Evolutionary conservation across 176 grass and related monocot genomes (phyloP).

Genomic region (Pharus latifolius): DNA sequence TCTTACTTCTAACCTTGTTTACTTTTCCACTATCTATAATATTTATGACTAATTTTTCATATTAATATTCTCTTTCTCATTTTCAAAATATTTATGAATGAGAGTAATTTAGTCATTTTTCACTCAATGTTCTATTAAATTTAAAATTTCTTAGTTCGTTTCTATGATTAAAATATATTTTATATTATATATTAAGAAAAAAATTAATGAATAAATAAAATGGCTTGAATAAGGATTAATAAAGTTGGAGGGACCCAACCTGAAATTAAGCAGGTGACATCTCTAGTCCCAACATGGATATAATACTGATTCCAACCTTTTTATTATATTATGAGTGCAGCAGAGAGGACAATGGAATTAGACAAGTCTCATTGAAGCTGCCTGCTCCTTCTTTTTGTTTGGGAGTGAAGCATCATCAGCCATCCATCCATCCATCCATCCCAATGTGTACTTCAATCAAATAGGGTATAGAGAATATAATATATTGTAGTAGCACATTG

Average conservation of each 20-base stretch:
- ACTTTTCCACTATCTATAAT: no score
- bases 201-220: background rate
- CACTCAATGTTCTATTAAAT: no score
- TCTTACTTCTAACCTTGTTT: no score
- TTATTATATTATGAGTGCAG: slow-evolving; percentile 30
- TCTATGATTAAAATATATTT: no score
- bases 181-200: background rate
- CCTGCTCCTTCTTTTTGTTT: slow-evolving; percentile 53
- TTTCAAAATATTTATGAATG: no score
- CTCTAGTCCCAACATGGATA: slow-evolving; percentile 44
- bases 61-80: no score
- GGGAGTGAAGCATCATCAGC: slow-evolving; percentile 28
- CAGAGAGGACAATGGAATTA: slow-evolving; percentile 36
- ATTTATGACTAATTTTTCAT: no score
- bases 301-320: slow-evolving; percentile 36
- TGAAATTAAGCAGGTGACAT: slow-evolving; percentile 28
- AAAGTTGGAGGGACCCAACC: slow-evolving; percentile 23
- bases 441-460: slow-evolving; percentile 29
- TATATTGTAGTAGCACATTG: background rate
- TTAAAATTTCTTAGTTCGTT: no score
- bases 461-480: slow-evolving; percentile 15
- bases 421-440: slow-evolving; percentile 25
- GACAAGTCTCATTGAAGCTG: slow-evolving; percentile 37
- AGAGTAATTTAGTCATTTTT: no score
- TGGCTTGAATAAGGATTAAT: slow-evolving; percentile 21